Conservation (phyloP, 306 rosid species). For the Luffa acutangula region DNA sequence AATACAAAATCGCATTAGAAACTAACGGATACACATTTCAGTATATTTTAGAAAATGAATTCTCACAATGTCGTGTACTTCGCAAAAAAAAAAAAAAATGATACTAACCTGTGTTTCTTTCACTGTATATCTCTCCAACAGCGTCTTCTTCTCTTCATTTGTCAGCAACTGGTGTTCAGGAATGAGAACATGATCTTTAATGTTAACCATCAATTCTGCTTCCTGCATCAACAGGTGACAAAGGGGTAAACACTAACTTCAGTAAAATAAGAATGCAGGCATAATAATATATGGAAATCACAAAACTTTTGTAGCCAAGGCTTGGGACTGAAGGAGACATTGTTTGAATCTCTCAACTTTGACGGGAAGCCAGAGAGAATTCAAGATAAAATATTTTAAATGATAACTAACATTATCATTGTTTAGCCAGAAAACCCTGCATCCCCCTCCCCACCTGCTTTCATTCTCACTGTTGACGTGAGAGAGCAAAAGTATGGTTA, state of each 20-base stretch:
- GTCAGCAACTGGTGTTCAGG: conserved; percentile 69
- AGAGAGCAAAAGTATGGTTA: not conserved
- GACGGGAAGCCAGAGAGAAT: not conserved
- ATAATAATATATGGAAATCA: not conserved
- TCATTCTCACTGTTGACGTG: not conserved
- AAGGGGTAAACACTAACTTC: not conserved
- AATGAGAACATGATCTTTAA: conserved; percentile 56
- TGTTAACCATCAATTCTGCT: conserved; percentile 58
- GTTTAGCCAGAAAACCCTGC: not conserved
- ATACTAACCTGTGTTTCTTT: conserved; percentile 72
- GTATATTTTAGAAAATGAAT: not conserved
- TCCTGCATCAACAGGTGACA: conserved; percentile 37
- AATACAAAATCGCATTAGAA: not conserved
- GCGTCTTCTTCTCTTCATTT: conserved; percentile 56
- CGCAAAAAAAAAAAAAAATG: not conserved
- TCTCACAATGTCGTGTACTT: not conserved
- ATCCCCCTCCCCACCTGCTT: not conserved
- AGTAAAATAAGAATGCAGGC: not conserved
- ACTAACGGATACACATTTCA: not conserved
- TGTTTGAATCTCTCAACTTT: not conserved
- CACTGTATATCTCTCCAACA: conserved; percentile 72
- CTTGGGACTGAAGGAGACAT: not conserved
- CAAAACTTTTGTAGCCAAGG: not conserved
- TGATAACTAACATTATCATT: not conserved
- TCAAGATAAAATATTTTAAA: not conserved